Evolutionary conservation across 2,329 filamentous ascomycete genomes (phyloP).

Genomic region (Fusarium aywerte): DNA sequence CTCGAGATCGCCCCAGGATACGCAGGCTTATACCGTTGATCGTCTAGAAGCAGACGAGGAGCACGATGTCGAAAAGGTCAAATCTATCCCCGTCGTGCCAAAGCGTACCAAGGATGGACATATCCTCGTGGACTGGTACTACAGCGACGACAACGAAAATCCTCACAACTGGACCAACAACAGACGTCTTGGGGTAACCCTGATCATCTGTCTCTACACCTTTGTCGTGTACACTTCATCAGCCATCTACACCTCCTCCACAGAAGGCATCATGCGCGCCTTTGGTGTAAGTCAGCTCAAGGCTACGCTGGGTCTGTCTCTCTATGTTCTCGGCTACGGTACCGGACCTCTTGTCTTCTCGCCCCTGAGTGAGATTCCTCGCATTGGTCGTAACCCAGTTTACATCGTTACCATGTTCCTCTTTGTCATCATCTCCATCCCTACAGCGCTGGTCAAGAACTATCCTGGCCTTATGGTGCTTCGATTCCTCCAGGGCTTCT

Average conservation of each 20-base stretch:
- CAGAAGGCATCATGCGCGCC: conserved; percentile 59
- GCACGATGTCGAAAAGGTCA: conserved; percentile 54
- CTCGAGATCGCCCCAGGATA: conserved; percentile 42
- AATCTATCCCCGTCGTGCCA: conserved; percentile 62
- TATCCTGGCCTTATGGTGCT: conserved; percentile 72
- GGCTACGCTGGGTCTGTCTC: conserved; percentile 67
- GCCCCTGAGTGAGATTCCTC: conserved; percentile 73
- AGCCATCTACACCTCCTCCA: conserved; percentile 60
- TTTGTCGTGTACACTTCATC: conserved; percentile 67
- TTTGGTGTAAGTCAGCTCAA: conserved; percentile 64
- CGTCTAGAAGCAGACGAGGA: conserved; percentile 49
- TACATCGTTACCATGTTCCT: conserved; percentile 75
- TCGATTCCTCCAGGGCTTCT: conserved; percentile 73
- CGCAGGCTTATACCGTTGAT: conserved; percentile 33
- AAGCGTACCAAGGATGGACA: conserved; percentile 61
- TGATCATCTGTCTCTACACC: conserved; percentile 66
- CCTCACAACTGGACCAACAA: conserved; percentile 64
- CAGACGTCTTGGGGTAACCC: conserved; percentile 55
- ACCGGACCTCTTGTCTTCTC: conserved; percentile 73
- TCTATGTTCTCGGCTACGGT: conserved; percentile 73
- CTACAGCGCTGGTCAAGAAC: conserved; percentile 70
- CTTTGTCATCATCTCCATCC: conserved; percentile 74
- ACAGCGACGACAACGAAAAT: conserved; percentile 64
- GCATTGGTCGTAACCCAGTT: conserved; percentile 73
- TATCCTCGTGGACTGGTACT: conserved; percentile 66